These are phyloP conservation scores for Auxenochlorella protothecoides DNA, from an alignment of 139 green algal genomes.

Conservation along the genomic window DNA sequence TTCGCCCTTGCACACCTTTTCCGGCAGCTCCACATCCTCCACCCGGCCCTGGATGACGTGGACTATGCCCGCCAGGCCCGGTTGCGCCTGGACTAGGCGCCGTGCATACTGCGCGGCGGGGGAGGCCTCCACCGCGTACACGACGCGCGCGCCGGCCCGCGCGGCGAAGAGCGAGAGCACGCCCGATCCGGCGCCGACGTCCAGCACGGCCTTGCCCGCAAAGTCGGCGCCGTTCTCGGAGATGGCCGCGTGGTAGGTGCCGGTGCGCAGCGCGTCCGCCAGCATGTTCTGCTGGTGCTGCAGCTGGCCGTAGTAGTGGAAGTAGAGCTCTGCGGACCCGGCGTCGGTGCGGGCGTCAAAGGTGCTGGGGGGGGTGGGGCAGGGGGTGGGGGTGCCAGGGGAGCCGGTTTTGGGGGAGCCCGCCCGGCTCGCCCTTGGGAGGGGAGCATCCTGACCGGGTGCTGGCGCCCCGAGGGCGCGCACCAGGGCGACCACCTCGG, in stretches of 20 bases:
- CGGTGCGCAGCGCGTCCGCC: slow-evolving; percentile 76
- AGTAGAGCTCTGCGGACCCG: slow-evolving; percentile 70
- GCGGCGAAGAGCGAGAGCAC: slow-evolving; percentile 95
- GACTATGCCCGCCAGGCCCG: slow-evolving; percentile 10
- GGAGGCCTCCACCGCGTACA: slow-evolving; percentile 93
- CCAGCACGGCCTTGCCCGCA: slow-evolving; percentile 79
- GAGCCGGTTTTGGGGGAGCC: no score
- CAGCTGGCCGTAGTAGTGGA: slow-evolving; percentile 69
- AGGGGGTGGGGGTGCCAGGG: no score
- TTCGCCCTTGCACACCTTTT: slow-evolving; percentile 35
- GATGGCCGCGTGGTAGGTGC: slow-evolving; percentile 90
- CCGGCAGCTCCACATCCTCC: slow-evolving; percentile 55
- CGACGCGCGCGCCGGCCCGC: slow-evolving; percentile 71
- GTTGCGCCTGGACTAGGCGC: slow-evolving; percentile 61
- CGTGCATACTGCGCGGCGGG: slow-evolving; percentile 68
- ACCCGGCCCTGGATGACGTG: slow-evolving; percentile 57
- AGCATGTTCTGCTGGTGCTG: slow-evolving; percentile 93
- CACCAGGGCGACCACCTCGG: no score
- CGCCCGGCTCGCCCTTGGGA: no score
- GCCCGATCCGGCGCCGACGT: slow-evolving; percentile 85
- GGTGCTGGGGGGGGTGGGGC: slow-evolving; percentile 1
- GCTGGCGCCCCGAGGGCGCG: no score
- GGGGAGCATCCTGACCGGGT: no score
- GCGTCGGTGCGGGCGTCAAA: slow-evolving; percentile 74
- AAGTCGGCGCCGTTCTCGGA: slow-evolving; percentile 80